phyloP scores from a whole-genome alignment of 1,284 basidiomycete species.

The Testicularia cyperi region DNA sequence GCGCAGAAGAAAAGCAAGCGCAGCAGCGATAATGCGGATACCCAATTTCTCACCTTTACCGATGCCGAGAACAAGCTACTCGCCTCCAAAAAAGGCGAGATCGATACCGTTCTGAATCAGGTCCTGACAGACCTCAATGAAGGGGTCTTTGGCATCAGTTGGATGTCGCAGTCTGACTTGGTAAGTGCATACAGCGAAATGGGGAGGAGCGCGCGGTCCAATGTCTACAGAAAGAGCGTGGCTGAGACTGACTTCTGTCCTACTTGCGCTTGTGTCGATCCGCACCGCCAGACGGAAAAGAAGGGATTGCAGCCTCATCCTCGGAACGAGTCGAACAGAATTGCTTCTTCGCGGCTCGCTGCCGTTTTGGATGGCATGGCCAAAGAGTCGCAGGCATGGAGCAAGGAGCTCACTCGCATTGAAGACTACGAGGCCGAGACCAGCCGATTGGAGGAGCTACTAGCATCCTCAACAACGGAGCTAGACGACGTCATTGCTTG shows the following conservation, averaged over 20 bases:
- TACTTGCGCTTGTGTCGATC: not conserved
- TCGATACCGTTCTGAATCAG: constrained; percentile 38
- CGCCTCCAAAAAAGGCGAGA: constrained; percentile 9
- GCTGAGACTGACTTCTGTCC: not conserved
- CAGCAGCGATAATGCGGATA: constrained; percentile 10
- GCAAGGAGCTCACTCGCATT: constrained; percentile 29
- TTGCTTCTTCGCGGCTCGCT: constrained; percentile 32
- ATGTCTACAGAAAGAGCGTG: too few species aligned
- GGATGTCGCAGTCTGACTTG: constrained; percentile 32
- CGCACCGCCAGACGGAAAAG: constrained; percentile 1
- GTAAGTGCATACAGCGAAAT: constrained; percentile 6
- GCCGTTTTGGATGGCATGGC: constrained; percentile 37
- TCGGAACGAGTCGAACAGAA: constrained; percentile 42
- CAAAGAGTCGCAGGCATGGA: constrained; percentile 40
- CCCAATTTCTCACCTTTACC: constrained; percentile 19
- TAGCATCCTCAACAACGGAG: constrained; percentile 12
- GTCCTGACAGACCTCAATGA: constrained; percentile 44
- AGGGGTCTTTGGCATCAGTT: constrained; percentile 49
- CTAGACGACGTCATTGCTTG: constrained; percentile 28
- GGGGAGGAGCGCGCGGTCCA: too few species aligned
- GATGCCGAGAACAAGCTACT: constrained; percentile 38
- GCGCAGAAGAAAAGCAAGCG: constrained; percentile 24
- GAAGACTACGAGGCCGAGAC: constrained; percentile 39
- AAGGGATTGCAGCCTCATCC: constrained; percentile 40
- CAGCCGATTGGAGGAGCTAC: constrained; percentile 17